These are phyloP conservation scores for Penicillium sp. DNA, from an alignment of 2,329 filamentous ascomycete genomes.

Conservation along the genomic window DNA sequence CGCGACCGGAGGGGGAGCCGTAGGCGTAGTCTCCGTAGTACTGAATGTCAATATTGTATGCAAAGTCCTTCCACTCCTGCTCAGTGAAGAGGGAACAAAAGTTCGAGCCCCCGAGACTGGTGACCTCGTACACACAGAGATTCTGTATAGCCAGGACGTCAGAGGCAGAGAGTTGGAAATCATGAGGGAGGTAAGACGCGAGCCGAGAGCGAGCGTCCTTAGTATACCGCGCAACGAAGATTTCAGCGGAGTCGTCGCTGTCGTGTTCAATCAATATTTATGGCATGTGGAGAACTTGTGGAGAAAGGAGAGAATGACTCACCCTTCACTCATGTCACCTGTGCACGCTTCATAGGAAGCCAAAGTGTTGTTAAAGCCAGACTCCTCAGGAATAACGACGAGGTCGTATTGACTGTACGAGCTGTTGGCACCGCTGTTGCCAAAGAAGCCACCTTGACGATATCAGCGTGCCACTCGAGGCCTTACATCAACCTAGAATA, in stretches of 20 bases:
- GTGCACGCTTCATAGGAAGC: slow-evolving; percentile 54
- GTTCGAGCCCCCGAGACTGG: slow-evolving; percentile 50
- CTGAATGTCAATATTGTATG: slow-evolving; percentile 54
- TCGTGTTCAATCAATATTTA: not conserved
- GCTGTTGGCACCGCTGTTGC: slow-evolving; percentile 29
- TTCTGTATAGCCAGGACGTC: slow-evolving; percentile 55
- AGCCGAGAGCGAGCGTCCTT: slow-evolving; percentile 47
- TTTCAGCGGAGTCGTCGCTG: slow-evolving; percentile 31
- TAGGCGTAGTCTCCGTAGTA: slow-evolving; percentile 50
- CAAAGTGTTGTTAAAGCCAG: slow-evolving; percentile 54
- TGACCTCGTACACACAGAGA: slow-evolving; percentile 56
- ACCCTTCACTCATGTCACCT: slow-evolving; percentile 27
- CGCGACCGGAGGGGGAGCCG: slow-evolving; percentile 53
- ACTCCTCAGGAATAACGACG: slow-evolving; percentile 53
- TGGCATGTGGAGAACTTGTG: not conserved
- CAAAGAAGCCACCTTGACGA: slow-evolving; percentile 20
- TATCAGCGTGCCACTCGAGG: not conserved
- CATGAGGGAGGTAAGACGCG: slow-evolving; percentile 47
- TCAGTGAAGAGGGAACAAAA: slow-evolving; percentile 57
- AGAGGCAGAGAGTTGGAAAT: slow-evolving; percentile 50
- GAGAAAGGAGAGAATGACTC: not conserved
- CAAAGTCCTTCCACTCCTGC: slow-evolving; percentile 58
- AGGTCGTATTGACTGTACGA: slow-evolving; percentile 39
- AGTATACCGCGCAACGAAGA: slow-evolving; percentile 51
- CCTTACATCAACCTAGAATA: not conserved